These are phyloP conservation scores for Bryoglossum gracile DNA, from an alignment of 495 filamentous ascomycete genomes.

Conservation along the genomic window DNA sequence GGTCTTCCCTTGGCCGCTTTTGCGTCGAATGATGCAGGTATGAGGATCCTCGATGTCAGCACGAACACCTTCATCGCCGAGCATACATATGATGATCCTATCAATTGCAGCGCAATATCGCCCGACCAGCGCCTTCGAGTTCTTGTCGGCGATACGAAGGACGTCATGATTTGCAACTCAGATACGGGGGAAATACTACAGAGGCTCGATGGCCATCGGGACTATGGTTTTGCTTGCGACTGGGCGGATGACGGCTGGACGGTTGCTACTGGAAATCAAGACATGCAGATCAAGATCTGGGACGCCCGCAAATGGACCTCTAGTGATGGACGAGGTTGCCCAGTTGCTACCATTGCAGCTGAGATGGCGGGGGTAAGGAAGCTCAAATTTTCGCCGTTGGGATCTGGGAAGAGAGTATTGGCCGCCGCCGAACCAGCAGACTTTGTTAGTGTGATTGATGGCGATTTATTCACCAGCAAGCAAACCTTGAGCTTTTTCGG, in stretches of 20 bases:
- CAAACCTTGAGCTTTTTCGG: constrained; percentile 85
- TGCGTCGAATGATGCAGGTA: constrained; percentile 71
- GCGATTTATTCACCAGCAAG: constrained; percentile 53
- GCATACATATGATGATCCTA: constrained; percentile 54
- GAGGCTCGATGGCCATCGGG: constrained; percentile 60
- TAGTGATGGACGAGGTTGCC: constrained; percentile 32
- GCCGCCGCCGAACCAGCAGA: constrained; percentile 81
- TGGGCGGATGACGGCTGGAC: constrained; percentile 87
- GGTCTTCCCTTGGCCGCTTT: constrained; percentile 64
- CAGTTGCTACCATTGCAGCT: constrained; percentile 58
- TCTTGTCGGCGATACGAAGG: constrained; percentile 51
- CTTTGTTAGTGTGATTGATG: constrained; percentile 71
- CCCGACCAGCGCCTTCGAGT: constrained; percentile 74
- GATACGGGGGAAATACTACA: constrained; percentile 40
- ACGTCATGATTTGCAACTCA: constrained; percentile 43
- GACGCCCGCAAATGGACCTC: constrained; percentile 69
- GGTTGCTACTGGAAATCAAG: constrained; percentile 87
- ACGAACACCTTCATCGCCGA: constrained; percentile 58
- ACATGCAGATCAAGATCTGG: constrained; percentile 77
- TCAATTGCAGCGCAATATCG: constrained; percentile 81
- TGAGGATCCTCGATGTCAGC: constrained; percentile 68
- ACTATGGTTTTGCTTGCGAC: constrained; percentile 83
- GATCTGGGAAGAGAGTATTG: constrained; percentile 64
- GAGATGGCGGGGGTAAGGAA: constrained; percentile 73
- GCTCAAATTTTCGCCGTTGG: constrained; percentile 74